These are phyloP conservation scores for Anacardium occidentale DNA, from an alignment of 345 rosid genomes.

Conservation along the genomic window DNA sequence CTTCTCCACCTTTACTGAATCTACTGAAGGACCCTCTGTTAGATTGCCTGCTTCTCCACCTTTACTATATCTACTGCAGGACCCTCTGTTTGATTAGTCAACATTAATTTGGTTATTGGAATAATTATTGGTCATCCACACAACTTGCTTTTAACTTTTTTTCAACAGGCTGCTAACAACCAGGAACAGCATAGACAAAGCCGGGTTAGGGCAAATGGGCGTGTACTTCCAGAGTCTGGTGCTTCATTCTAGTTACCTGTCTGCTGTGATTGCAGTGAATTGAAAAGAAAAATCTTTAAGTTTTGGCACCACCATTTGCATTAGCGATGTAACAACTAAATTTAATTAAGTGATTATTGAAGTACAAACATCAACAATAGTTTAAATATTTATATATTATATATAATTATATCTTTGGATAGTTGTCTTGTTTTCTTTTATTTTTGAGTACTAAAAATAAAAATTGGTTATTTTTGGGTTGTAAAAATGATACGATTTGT, in stretches of 20 bases:
- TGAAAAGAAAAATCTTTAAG: slow-evolving; percentile 21
- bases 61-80: not conserved
- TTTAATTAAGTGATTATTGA: too few relatives aligned
- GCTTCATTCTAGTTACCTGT: slow-evolving; percentile 41
- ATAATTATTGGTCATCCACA: not conserved
- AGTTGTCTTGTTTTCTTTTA: too few relatives aligned
- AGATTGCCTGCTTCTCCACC: not conserved
- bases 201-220: slow-evolving; percentile 45
- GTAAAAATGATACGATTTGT: too few relatives aligned
- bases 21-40: not conserved
- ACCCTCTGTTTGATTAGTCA: not conserved
- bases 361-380: too few relatives aligned
- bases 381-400: too few relatives aligned
- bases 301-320: too few relatives aligned
- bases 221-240: slow-evolving; percentile 33
- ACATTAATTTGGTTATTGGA: not conserved
- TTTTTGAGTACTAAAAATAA: too few relatives aligned
- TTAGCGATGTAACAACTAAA: too few relatives aligned
- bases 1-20: not conserved
- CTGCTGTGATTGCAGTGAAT: slow-evolving; percentile 58
- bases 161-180: slow-evolving; percentile 38
- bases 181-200: slow-evolving; percentile 50
- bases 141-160: not conserved
- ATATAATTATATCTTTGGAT: too few relatives aligned
- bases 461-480: too few relatives aligned